phyloP scores from a whole-genome alignment of 2,329 filamentous ascomycete species.

The Curvularia sp. region DNA sequence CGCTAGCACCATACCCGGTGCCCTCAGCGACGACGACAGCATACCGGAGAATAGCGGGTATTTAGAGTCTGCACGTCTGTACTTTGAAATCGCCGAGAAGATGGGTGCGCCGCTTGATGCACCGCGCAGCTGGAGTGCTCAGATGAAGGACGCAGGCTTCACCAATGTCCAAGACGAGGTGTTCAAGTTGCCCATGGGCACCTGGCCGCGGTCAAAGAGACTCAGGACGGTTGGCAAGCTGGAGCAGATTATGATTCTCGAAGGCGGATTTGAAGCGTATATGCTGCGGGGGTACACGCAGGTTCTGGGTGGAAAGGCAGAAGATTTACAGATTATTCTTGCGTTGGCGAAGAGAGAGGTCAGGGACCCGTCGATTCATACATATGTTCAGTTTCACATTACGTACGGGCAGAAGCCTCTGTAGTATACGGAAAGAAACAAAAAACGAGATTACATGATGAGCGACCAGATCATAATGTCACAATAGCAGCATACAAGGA shows the following conservation, averaged over 20 bases:
- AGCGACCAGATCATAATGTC: too few relatives aligned
- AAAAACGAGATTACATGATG: not conserved
- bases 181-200: conserved; percentile 38
- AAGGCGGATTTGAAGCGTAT: conserved; percentile 36
- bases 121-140: conserved; percentile 43
- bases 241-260: conserved; percentile 35
- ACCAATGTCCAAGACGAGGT: conserved; percentile 51
- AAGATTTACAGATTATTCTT: conserved; percentile 30
- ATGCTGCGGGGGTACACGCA: conserved; percentile 36
- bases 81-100: conserved; percentile 32
- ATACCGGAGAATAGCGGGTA: conserved; percentile 32
- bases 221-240: conserved; percentile 27
- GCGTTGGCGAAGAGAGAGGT: conserved; percentile 31
- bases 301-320: conserved; percentile 20
- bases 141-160: conserved; percentile 51
- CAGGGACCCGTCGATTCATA: conserved; percentile 31
- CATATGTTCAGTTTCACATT: conserved; percentile 34
- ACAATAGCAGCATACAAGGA: not conserved
- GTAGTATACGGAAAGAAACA: not conserved
- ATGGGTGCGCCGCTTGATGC: conserved; percentile 48
- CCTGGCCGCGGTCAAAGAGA: conserved; percentile 39
- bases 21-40: conserved; percentile 28
- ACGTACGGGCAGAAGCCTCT: conserved; percentile 32
- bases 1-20: conserved; percentile 29
- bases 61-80: conserved; percentile 27